Percentiles rank a stretch among this genome's conserved stretches.
These are phyloP conservation scores for Tieghemostelium lacteum DNA, from an alignment of 78 protist genomes.

Conservation along the genomic window DNA sequence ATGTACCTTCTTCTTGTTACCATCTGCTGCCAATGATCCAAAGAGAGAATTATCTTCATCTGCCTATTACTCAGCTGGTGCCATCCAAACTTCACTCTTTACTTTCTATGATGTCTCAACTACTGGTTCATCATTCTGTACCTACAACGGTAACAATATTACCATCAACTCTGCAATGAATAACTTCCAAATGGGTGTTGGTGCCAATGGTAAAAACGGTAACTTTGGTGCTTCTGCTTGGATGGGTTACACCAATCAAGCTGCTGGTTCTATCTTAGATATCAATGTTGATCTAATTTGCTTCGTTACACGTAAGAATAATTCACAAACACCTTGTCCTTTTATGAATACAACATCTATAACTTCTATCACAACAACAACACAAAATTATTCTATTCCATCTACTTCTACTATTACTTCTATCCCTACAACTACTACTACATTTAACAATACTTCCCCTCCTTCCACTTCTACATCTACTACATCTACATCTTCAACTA, in stretches of 20 bases:
- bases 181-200: constrained; percentile 41
- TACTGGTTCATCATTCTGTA: not conserved
- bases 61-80: not conserved
- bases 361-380: constrained; percentile 14
- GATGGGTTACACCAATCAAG: constrained; percentile 17
- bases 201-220: constrained; percentile 62
- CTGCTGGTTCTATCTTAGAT: constrained; percentile 3
- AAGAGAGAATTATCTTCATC: constrained; percentile 10
- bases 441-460: constrained; percentile 7
- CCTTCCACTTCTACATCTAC: constrained; percentile 12
- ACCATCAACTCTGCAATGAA: constrained; percentile 3
- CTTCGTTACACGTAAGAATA: not conserved
- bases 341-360: not conserved
- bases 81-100: constrained; percentile 31
- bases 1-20: not conserved
- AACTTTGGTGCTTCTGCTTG: constrained; percentile 64
- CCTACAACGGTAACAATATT: not conserved
- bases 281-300: constrained; percentile 46
- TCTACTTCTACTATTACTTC: not conserved
- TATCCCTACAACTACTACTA: not conserved
- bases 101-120: constrained; percentile 8
- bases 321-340: constrained; percentile 9
- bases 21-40: not conserved
- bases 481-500: not conserved
- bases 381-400: not conserved